Evolutionary conservation across 352 stramenopile species (phyloP).

Genomic region (Phytophthora kernoviae): DNA sequence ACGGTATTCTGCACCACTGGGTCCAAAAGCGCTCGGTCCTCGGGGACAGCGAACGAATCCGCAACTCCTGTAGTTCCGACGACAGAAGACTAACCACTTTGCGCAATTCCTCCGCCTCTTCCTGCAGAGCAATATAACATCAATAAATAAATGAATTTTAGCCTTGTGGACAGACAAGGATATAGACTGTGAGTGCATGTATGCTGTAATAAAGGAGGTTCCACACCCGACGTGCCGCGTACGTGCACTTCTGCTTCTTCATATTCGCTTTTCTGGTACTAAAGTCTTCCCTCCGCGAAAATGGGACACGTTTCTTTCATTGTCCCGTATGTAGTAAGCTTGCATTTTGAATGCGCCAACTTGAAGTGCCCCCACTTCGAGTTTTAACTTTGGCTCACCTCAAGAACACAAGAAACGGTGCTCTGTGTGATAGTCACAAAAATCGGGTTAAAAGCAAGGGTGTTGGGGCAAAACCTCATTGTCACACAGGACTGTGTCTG

Average conservation of each 20-base stretch:
- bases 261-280: constrained; percentile 9
- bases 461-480: too few species aligned
- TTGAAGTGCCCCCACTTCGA: too few species aligned
- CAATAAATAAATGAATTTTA: neutral
- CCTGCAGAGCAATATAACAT: constrained; percentile 10
- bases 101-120: constrained; percentile 28
- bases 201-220: neutral
- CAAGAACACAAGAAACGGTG: too few species aligned
- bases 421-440: too few species aligned
- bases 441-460: too few species aligned
- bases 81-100: constrained; percentile 16
- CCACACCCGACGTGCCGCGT: constrained; percentile 18
- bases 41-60: constrained; percentile 4
- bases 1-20: constrained; percentile 12
- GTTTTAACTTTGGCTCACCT: too few species aligned
- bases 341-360: too few species aligned
- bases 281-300: too few species aligned
- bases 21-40: constrained; percentile 19
- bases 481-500: too few species aligned
- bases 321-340: too few species aligned
- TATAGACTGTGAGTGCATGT: too few species aligned
- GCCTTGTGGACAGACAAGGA: neutral
- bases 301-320: too few species aligned
- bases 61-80: constrained; percentile 23
- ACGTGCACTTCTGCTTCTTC: constrained; percentile 33